A percentile compares a stretch with the other conserved stretches of the same genome.
Evolutionary conservation across 805 yeast species (phyloP).

Genomic region (Wickerhamiella parazyma): DNA sequence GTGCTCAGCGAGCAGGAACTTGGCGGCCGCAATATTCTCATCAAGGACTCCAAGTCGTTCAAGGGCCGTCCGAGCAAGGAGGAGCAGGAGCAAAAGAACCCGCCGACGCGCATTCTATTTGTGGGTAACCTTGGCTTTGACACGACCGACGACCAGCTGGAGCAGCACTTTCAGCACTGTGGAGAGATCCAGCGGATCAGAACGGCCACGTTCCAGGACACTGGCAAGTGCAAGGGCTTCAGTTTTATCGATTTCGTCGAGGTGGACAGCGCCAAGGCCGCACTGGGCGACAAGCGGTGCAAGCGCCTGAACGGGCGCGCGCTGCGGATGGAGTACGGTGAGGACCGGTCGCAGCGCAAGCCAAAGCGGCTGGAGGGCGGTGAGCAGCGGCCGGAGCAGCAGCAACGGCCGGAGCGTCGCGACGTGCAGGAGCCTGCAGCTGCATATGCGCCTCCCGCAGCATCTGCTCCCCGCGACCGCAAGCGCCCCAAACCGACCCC

Average conservation of each 20-base stretch:
- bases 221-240: constrained; percentile 94
- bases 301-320: constrained; percentile 58
- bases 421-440: too few species aligned
- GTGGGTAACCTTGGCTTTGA: constrained; percentile 91
- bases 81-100: constrained; percentile 43
- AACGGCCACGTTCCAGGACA: constrained; percentile 96
- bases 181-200: constrained; percentile 75
- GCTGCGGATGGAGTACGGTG: constrained; percentile 82
- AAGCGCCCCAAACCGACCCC: constrained; percentile 27
- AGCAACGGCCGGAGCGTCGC: neutral
- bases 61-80: constrained; percentile 72
- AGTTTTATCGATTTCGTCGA: constrained; percentile 79
- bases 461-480: neutral
- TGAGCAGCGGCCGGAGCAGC: constrained; percentile 1
- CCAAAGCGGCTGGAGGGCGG: neutral
- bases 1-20: constrained; percentile 55
- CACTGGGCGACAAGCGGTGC: constrained; percentile 58
- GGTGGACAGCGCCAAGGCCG: constrained; percentile 69
- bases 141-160: constrained; percentile 65
- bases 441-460: too few species aligned
- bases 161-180: constrained; percentile 77
- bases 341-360: constrained; percentile 69
- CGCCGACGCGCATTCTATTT: constrained; percentile 78
- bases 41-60: constrained; percentile 65
- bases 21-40: constrained; percentile 75